These are phyloP conservation scores for Cornus kousa DNA, from an alignment of 148 eudicot genomes.

Conservation along the genomic window DNA sequence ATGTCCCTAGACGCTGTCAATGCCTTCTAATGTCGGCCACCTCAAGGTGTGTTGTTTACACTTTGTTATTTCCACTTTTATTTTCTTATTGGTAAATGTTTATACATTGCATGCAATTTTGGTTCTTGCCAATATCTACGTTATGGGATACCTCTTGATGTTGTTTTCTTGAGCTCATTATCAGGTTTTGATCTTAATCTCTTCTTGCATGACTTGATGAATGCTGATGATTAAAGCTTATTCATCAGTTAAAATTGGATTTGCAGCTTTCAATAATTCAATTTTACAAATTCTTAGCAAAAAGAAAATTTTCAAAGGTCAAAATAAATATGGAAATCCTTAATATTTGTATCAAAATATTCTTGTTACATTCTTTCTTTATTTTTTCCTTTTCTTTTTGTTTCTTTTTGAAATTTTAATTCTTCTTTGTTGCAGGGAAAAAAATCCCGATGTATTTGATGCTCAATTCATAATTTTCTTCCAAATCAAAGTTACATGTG, in stretches of 20 bases:
- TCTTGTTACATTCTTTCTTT: no score
- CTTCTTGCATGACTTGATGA: neutral
- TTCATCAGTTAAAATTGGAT: no score
- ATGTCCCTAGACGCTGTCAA: constrained; percentile 82
- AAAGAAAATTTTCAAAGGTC: no score
- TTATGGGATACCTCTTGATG: neutral
- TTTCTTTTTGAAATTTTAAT: neutral
- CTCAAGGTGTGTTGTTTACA: constrained; percentile 54
- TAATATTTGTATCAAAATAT: no score
- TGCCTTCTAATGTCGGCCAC: constrained; percentile 99
- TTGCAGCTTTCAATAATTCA: no score
- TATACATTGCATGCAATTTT: neutral
- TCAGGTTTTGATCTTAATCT: neutral
- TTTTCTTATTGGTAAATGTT: neutral
- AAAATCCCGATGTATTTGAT: no score
- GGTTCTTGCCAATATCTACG: neutral
- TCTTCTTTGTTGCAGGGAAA: neutral
- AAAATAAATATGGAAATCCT: no score
- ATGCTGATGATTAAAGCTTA: neutral
- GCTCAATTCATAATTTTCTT: neutral
- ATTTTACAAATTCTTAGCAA: no score
- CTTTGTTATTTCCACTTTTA: neutral
- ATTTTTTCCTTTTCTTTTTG: no score
- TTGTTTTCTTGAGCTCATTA: neutral
- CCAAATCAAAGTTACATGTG: neutral